phyloP scores from a whole-genome alignment of 257 asterid species.

The Gentiana dahurica region DNA sequence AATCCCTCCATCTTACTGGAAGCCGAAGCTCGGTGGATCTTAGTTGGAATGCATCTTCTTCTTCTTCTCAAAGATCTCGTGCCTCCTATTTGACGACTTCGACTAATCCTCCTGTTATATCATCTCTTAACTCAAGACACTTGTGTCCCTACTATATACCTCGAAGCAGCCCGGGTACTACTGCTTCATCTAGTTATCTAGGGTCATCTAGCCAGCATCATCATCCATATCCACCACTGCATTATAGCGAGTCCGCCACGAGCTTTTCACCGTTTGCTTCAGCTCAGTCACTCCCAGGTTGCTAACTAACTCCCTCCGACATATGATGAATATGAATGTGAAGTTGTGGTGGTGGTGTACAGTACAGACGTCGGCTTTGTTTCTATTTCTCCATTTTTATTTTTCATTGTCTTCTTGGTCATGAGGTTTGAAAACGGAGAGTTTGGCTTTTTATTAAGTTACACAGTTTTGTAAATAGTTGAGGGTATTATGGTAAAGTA shows the following conservation, averaged over 20 bases:
- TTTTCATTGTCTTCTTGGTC: no score
- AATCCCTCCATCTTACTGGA: conserved; percentile 29
- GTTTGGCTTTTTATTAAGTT: no score
- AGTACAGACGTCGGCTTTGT: no score
- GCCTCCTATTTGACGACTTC: conserved; percentile 39
- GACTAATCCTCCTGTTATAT: conserved; percentile 63
- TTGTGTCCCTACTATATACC: conserved; percentile 57
- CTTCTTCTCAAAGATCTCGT: conserved; percentile 60
- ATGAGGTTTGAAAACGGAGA: no score
- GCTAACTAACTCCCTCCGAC: conserved; percentile 16
- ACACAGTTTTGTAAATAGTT: no score
- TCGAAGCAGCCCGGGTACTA: conserved; percentile 32
- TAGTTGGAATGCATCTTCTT: conserved; percentile 48
- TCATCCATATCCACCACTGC: conserved; percentile 35
- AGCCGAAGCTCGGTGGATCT: conserved; percentile 58
- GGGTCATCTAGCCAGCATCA: conserved; percentile 64
- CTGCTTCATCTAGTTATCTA: conserved; percentile 45
- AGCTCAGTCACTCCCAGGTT: conserved; percentile 70
- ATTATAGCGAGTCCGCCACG: conserved; percentile 47
- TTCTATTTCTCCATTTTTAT: no score
- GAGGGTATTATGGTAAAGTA: no score
- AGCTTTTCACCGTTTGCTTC: conserved; percentile 82
- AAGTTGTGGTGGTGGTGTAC: no score
- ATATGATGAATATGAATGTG: no score
- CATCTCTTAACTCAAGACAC: conserved; percentile 60